Percentiles rank a stretch among this genome's conserved stretches.
Evolutionary conservation across 2,329 filamentous ascomycete species (phyloP).

Genomic region (Pestalotiopsis sp.): DNA sequence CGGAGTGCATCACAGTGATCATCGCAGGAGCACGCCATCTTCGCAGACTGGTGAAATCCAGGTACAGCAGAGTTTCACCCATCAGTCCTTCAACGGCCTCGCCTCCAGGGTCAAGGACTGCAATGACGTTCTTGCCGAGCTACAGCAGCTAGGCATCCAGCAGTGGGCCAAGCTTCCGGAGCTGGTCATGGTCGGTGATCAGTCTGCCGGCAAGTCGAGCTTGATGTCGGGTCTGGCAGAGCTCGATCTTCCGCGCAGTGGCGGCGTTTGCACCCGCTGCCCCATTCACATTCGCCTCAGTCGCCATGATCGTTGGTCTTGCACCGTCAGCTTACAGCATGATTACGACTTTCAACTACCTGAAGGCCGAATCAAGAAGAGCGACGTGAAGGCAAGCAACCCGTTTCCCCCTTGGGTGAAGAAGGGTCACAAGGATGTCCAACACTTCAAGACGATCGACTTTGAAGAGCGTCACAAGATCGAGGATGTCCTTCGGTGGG

Average conservation of each 20-base stretch:
- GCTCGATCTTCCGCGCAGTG: slow-evolving; percentile 60
- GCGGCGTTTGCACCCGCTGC: slow-evolving; percentile 69
- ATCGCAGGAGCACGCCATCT: slow-evolving; percentile 6
- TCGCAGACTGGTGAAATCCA: slow-evolving; percentile 30
- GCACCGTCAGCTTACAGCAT: slow-evolving; percentile 66
- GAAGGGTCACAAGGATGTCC: slow-evolving; percentile 41
- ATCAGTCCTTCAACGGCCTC: slow-evolving; percentile 53
- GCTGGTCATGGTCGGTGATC: slow-evolving; percentile 82
- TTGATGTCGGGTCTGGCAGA: slow-evolving; percentile 51
- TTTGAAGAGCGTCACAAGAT: slow-evolving; percentile 60
- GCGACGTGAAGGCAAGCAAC: slow-evolving; percentile 50
- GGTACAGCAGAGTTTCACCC: slow-evolving; percentile 33
- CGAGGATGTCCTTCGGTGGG: slow-evolving; percentile 70
- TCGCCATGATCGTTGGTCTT: slow-evolving; percentile 65
- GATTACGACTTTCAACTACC: slow-evolving; percentile 62
- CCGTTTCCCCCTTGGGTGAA: slow-evolving; percentile 70
- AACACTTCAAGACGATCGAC: slow-evolving; percentile 64
- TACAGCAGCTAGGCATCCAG: slow-evolving; percentile 70
- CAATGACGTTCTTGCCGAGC: slow-evolving; percentile 67
- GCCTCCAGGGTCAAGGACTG: slow-evolving; percentile 66
- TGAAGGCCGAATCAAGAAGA: slow-evolving; percentile 42
- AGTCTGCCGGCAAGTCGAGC: slow-evolving; percentile 80
- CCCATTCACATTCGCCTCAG: slow-evolving; percentile 79
- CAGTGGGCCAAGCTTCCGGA: slow-evolving; percentile 74
- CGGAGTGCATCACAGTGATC: neutral